Conservation (phyloP, 495 filamentous ascomycete species). For the Achaetomiella virescens region DNA sequence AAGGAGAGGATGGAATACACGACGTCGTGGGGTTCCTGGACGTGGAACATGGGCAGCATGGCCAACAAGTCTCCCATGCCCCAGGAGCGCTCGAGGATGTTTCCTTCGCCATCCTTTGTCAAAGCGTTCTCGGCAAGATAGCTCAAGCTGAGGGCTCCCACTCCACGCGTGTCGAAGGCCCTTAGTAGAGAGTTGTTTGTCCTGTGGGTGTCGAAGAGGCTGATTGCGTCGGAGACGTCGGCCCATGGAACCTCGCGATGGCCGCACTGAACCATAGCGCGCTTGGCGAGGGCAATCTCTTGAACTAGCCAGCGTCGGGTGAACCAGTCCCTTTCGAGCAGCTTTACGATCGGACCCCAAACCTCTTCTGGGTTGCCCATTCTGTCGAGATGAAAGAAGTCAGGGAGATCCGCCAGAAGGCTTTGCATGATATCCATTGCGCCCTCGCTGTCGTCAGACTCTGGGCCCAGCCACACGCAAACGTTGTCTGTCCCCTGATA, state of each 20-base stretch:
- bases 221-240: background rate
- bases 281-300: background rate
- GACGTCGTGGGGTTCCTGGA: background rate
- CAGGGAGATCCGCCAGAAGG: too few species aligned
- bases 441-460: background rate
- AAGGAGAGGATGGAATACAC: background rate
- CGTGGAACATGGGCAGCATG: background rate
- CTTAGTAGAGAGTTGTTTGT: too few species aligned
- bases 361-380: too few species aligned
- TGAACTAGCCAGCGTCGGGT: background rate
- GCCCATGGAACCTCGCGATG: background rate
- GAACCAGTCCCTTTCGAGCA: background rate
- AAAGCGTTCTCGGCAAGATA: background rate
- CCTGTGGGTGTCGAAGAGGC: background rate
- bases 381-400: too few species aligned
- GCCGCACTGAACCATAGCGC: background rate
- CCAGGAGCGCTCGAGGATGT: background rate
- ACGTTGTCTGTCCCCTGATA: slow-evolving; percentile 13
- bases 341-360: too few species aligned
- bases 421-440: background rate
- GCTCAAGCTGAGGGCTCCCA: background rate
- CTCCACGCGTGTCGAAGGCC: background rate
- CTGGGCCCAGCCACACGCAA: background rate
- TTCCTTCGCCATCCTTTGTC: background rate
- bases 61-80: background rate